Evolutionary conservation across 2,329 filamentous ascomycete genomes (phyloP).

Genomic region (Aspergillus aculeatus): DNA sequence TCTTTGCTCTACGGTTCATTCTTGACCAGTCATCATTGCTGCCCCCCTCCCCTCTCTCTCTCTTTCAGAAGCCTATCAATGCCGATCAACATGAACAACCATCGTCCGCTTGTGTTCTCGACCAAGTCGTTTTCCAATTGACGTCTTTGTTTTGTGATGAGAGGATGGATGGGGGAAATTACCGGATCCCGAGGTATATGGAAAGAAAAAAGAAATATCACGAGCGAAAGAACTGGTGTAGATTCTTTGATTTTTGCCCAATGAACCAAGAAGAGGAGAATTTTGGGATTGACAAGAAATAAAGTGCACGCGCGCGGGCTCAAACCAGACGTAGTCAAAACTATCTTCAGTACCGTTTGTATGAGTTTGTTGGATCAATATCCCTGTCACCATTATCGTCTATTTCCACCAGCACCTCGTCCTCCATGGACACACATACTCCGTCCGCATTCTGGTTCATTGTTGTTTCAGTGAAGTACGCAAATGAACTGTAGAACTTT

Average conservation of each 20-base stretch:
- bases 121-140: background rate
- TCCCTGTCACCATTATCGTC: background rate
- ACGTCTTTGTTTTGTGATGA: background rate
- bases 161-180: background rate
- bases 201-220: background rate
- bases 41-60: background rate
- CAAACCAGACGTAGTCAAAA: background rate
- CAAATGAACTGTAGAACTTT: too few relatives aligned
- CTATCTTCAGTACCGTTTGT: too few relatives aligned
- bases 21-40: background rate
- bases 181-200: background rate
- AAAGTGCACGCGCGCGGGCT: background rate
- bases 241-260: background rate
- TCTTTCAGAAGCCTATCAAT: background rate
- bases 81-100: background rate
- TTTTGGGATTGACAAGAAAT: background rate
- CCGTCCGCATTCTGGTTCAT: too few relatives aligned
- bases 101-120: background rate
- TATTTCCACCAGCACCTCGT: too few relatives aligned
- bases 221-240: background rate
- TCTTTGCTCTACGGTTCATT: constrained; percentile 11
- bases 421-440: background rate
- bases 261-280: background rate
- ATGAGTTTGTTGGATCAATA: too few relatives aligned
- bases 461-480: too few relatives aligned